These are phyloP conservation scores for Trichosporon sp. DNA, from an alignment of 1,284 basidiomycete species.

Conservation along the genomic window DNA sequence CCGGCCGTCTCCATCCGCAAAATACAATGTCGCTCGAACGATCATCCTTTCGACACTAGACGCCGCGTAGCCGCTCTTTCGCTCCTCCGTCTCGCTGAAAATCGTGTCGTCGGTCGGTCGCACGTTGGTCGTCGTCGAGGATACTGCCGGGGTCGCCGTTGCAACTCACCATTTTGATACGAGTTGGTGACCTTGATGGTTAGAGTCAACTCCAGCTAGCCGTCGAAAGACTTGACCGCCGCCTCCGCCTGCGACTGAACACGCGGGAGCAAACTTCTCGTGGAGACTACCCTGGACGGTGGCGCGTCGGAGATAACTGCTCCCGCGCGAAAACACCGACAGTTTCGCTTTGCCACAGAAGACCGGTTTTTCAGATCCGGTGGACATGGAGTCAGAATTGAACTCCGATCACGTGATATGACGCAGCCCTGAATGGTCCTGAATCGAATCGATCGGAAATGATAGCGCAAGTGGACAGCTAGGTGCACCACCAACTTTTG, in stretches of 20 bases:
- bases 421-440: not conserved
- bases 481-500: not conserved
- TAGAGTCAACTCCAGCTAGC: constrained; percentile 15
- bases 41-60: not conserved
- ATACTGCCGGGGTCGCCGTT: not conserved
- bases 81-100: not conserved
- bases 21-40: not conserved
- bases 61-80: not conserved
- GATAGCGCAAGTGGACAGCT: not conserved
- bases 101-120: not conserved
- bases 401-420: not conserved
- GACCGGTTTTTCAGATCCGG: not conserved
- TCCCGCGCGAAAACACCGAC: not conserved
- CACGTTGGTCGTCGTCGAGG: not conserved
- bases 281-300: not conserved
- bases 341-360: not conserved
- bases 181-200: constrained; percentile 27
- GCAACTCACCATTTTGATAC: constrained; percentile 36
- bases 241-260: not conserved
- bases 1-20: not conserved
- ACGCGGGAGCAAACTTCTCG: not conserved
- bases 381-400: not conserved
- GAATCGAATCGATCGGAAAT: constrained; percentile 2
- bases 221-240: not conserved
- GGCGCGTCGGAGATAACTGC: not conserved